These are phyloP conservation scores for Saccharomyces hybrid DNA, from an alignment of 1,139 yeast species.

Conservation along the genomic window DNA sequence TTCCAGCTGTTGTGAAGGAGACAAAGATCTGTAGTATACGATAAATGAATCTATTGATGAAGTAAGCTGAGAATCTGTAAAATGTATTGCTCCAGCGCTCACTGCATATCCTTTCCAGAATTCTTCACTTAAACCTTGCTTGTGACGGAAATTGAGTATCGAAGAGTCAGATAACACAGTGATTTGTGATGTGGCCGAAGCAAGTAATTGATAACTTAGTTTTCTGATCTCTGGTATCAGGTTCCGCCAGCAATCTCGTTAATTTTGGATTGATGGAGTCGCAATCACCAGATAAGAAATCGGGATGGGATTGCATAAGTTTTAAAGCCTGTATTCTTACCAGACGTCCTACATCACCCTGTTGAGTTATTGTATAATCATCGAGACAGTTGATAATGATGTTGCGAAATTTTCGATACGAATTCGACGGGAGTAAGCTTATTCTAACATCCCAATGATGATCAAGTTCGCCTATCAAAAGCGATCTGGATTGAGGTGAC, in stretches of 20 bases:
- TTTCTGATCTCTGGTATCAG: slow-evolving; percentile 37
- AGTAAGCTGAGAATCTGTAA: slow-evolving; percentile 43
- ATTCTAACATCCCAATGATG: background rate
- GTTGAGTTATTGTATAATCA: slow-evolving; percentile 60
- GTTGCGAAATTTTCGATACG: slow-evolving; percentile 5
- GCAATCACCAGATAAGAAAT: slow-evolving; percentile 11
- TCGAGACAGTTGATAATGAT: slow-evolving; percentile 36
- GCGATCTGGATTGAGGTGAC: background rate
- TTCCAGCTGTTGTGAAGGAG: slow-evolving; percentile 5
- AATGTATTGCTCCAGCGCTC: slow-evolving; percentile 54
- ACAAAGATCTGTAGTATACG: slow-evolving; percentile 26
- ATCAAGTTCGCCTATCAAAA: background rate
- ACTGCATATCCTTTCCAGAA: slow-evolving; percentile 53
- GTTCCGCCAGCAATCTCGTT: slow-evolving; percentile 50
- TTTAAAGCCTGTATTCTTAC: slow-evolving; percentile 47
- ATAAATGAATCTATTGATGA: slow-evolving; percentile 41
- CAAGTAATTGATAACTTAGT: slow-evolving; percentile 12
- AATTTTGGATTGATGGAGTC: slow-evolving; percentile 28
- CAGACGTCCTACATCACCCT: slow-evolving; percentile 75
- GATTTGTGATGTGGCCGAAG: background rate
- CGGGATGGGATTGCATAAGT: slow-evolving; percentile 33
- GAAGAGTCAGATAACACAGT: background rate
- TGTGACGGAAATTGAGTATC: background rate
- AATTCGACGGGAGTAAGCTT: background rate
- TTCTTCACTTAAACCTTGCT: slow-evolving; percentile 8